Evolutionary conservation across 495 filamentous ascomycete genomes (phyloP).

Genomic region (Daldinia decipiens): DNA sequence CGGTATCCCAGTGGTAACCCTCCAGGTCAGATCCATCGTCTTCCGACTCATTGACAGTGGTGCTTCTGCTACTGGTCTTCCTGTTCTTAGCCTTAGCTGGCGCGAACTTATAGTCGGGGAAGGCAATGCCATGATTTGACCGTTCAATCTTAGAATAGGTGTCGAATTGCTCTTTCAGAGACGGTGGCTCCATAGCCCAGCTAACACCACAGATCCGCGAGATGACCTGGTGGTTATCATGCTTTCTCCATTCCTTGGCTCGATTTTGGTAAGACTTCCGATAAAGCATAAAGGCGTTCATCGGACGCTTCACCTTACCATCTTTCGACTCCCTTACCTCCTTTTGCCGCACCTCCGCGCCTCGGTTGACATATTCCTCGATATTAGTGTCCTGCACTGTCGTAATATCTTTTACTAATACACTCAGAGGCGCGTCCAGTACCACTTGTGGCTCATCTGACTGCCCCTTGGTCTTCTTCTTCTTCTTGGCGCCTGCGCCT

Average conservation of each 20-base stretch:
- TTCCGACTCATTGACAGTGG: slow-evolving; percentile 46
- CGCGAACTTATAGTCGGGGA: slow-evolving; percentile 95
- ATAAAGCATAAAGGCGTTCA: slow-evolving; percentile 99
- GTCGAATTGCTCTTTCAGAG: slow-evolving; percentile 82
- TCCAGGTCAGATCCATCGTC: slow-evolving; percentile 52
- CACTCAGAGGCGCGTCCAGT: slow-evolving; percentile 77
- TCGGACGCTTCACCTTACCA: slow-evolving; percentile 87
- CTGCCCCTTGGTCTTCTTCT: slow-evolving; percentile 62
- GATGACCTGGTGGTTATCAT: slow-evolving; percentile 95
- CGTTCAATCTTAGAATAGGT: slow-evolving; percentile 83
- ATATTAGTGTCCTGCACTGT: slow-evolving; percentile 78
- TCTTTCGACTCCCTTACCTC: slow-evolving; percentile 76
- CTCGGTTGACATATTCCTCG: slow-evolving; percentile 80
- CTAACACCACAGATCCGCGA: slow-evolving; percentile 83
- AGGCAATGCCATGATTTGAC: slow-evolving; percentile 83
- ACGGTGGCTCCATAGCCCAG: slow-evolving; percentile 82
- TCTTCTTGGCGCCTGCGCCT: slow-evolving; percentile 49
- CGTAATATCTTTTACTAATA: slow-evolving; percentile 71
- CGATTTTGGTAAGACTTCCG: slow-evolving; percentile 91
- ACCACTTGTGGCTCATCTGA: slow-evolving; percentile 61
- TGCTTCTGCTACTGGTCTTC: slow-evolving; percentile 21
- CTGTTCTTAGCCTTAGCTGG: slow-evolving; percentile 75
- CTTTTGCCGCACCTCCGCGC: slow-evolving; percentile 68
- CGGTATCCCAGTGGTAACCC: slow-evolving; percentile 50
- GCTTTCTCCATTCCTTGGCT: slow-evolving; percentile 80